Evolutionary conservation across 768 basidiomycete genomes (phyloP).

Genomic region (Nevesoporus exiguus): DNA sequence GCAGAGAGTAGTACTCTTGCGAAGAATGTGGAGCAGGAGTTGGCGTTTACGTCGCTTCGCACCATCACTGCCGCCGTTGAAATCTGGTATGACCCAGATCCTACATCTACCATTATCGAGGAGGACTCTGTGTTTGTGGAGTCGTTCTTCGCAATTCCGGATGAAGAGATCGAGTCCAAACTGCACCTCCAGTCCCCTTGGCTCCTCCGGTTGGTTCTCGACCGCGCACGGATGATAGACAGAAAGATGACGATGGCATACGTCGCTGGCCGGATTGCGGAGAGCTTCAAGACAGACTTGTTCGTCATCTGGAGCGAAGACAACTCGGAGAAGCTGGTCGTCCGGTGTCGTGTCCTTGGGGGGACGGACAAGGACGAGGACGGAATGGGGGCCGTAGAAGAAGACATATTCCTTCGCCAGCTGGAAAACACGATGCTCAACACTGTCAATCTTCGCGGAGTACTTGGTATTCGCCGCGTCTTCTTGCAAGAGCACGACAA

Average conservation of each 20-base stretch:
- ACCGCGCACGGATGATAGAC: slow-evolving; percentile 97
- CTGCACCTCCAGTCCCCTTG: slow-evolving; percentile 92
- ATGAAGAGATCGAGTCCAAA: slow-evolving; percentile 91
- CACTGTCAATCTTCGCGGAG: slow-evolving; percentile 91
- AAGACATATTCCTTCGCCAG: slow-evolving; percentile 94
- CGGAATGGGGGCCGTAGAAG: slow-evolving; percentile 69
- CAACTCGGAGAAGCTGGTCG: slow-evolving; percentile 94
- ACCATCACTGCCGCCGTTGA: slow-evolving; percentile 95
- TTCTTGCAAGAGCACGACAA: slow-evolving; percentile 91
- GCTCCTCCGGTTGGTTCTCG: slow-evolving; percentile 94
- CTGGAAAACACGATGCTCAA: slow-evolving; percentile 96
- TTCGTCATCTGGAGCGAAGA: slow-evolving; percentile 99
- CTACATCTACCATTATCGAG: slow-evolving; percentile 88
- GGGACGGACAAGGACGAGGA: slow-evolving; percentile 85
- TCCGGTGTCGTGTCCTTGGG: slow-evolving; percentile 91
- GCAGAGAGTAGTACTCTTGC: slow-evolving; percentile 60
- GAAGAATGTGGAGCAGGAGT: slow-evolving; percentile 88
- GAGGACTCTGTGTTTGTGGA: slow-evolving; percentile 96
- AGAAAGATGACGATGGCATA: slow-evolving; percentile 93
- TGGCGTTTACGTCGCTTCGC: slow-evolving; percentile 89
- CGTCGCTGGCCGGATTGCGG: slow-evolving; percentile 89
- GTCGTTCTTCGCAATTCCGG: slow-evolving; percentile 99
- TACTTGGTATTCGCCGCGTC: slow-evolving; percentile 84
- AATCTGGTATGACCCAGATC: slow-evolving; percentile 97
- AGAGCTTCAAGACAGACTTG: slow-evolving; percentile 92